These are phyloP conservation scores for Xylona heveae DNA, from an alignment of 495 filamentous ascomycete genomes.

Conservation along the genomic window DNA sequence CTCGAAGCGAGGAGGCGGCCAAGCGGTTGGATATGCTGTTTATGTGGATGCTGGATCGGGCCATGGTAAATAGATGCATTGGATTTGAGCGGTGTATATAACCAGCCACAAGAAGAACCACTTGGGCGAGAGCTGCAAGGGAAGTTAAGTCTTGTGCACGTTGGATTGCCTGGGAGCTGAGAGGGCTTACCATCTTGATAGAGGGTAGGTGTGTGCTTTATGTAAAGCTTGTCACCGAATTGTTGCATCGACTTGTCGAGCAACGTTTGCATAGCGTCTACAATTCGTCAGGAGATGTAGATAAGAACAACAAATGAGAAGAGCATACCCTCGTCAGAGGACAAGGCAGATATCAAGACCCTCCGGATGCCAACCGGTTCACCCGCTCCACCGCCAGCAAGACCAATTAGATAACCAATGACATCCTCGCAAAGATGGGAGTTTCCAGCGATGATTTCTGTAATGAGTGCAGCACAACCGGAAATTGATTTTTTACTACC, in stretches of 20 bases:
- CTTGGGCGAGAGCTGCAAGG: constrained; percentile 48
- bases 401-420: constrained; percentile 43
- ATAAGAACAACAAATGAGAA: not conserved
- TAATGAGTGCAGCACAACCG: constrained; percentile 24
- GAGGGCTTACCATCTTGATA: constrained; percentile 62
- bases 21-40: constrained; percentile 72
- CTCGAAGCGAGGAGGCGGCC: constrained; percentile 46
- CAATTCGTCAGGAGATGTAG: constrained; percentile 3
- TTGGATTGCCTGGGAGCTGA: too few relatives aligned
- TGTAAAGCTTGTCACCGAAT: constrained; percentile 72
- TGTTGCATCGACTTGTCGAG: constrained; percentile 44
- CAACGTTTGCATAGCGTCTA: constrained; percentile 30
- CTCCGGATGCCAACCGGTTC: constrained; percentile 39
- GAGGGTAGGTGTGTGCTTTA: constrained; percentile 58
- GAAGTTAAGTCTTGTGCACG: not conserved
- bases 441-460: constrained; percentile 15
- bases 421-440: constrained; percentile 26
- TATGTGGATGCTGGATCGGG: constrained; percentile 50
- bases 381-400: constrained; percentile 42
- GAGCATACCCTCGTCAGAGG: constrained; percentile 26
- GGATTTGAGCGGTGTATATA: constrained; percentile 43
- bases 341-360: constrained; percentile 38
- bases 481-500: constrained; percentile 18
- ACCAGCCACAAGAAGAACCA: constrained; percentile 56
- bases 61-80: constrained; percentile 34